These are phyloP conservation scores for Paratinospora sagittata DNA, from an alignment of 164 flowering plant species.

Conservation along the genomic window DNA sequence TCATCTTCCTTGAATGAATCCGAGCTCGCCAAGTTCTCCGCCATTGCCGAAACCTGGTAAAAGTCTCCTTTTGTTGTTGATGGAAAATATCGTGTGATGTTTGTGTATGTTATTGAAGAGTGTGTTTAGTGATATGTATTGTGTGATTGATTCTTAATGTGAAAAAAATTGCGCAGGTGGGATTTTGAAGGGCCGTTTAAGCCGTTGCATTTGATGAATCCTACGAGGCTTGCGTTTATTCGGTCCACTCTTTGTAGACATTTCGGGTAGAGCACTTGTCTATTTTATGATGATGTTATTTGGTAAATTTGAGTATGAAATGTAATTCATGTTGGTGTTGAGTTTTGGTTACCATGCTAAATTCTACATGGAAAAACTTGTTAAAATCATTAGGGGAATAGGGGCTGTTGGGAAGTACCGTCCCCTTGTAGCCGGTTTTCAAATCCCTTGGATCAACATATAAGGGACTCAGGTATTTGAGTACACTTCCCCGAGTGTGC, in stretches of 20 bases:
- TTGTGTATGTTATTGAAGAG: not conserved
- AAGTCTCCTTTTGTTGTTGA: too few relatives aligned
- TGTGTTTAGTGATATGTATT: not conserved
- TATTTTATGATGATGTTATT: not conserved
- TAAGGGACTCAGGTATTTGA: too few relatives aligned
- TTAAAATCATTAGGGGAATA: too few relatives aligned
- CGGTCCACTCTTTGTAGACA: conserved; percentile 88
- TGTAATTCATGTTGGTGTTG: not conserved
- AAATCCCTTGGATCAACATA: too few relatives aligned
- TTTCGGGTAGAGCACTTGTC: conserved; percentile 49
- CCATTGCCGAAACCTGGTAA: conserved; percentile 90
- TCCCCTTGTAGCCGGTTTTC: too few relatives aligned
- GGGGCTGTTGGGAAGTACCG: too few relatives aligned
- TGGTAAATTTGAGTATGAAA: not conserved
- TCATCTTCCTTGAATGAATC: conserved; percentile 57
- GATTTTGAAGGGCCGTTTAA: conserved; percentile 92
- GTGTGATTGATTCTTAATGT: conserved; percentile 1
- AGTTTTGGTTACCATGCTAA: too few relatives aligned
- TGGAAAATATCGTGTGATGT: too few relatives aligned
- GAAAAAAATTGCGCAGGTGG: conserved; percentile 59
- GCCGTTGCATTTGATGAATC: conserved; percentile 86
- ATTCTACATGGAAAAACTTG: too few relatives aligned
- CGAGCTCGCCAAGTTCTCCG: conserved; percentile 73
- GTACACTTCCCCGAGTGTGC: too few relatives aligned
- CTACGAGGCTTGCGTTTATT: conserved; percentile 80